phyloP scores from a whole-genome alignment of 371 early-diverging fungal species.

The Funneliformis caledonium region DNA sequence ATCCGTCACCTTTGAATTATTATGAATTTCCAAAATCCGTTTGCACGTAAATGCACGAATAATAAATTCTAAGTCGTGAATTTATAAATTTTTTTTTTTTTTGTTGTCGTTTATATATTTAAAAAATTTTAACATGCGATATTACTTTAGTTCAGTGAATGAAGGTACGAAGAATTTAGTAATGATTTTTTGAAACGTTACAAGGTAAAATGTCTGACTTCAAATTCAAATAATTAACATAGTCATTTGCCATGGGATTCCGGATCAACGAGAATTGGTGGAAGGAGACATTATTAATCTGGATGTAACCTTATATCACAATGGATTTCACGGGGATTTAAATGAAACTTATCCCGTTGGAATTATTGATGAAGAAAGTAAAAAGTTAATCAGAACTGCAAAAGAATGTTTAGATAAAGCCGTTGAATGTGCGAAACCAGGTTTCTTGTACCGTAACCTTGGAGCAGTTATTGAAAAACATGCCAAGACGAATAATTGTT shows the following conservation, averaged over 20 bases:
- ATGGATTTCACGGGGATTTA: conserved; percentile 92
- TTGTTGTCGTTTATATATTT: neutral
- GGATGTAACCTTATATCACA: conserved; percentile 86
- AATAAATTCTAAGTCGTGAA: conserved; percentile 37
- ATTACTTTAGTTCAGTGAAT: conserved; percentile 55
- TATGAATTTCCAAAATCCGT: conserved; percentile 89
- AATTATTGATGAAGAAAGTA: conserved; percentile 77
- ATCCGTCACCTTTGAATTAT: conserved; percentile 96
- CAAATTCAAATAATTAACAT: conserved; percentile 12
- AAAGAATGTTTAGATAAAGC: conserved; percentile 86
- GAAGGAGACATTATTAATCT: conserved; percentile 95
- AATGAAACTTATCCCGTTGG: conserved; percentile 90
- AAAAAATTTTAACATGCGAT: conserved; percentile 38
- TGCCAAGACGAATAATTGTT: conserved; percentile 82
- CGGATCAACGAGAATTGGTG: conserved; percentile 80
- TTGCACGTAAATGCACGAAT: conserved; percentile 75
- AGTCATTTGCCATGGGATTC: conserved; percentile 91
- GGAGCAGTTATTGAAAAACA: conserved; percentile 88
- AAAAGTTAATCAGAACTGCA: conserved; percentile 74
- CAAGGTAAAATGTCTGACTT: conserved; percentile 25
- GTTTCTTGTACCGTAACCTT: conserved; percentile 87
- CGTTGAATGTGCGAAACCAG: conserved; percentile 90
- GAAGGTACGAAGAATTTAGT: conserved; percentile 50
- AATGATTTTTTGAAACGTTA: neutral
- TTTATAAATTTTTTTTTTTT: conserved; percentile 12